Conservation (phyloP, 2,329 filamentous ascomycete genomes). For the Aureobasidium subglaciale region DNA sequence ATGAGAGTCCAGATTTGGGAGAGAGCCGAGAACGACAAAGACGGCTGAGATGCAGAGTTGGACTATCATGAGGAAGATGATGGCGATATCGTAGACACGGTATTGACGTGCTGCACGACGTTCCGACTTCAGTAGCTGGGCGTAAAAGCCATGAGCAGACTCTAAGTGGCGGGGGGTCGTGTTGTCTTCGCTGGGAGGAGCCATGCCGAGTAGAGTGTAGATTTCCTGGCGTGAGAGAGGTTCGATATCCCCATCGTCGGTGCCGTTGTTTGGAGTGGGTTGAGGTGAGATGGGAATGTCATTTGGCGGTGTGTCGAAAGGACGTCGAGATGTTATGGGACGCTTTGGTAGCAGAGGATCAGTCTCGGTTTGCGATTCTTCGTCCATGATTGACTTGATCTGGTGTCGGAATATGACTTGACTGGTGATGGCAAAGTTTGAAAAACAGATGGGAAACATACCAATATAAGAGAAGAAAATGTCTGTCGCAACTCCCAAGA, state of each 20-base stretch:
- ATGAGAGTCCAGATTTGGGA: slow-evolving; percentile 20
- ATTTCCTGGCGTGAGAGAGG: slow-evolving; percentile 23
- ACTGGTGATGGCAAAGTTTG: too few relatives aligned
- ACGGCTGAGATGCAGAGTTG: slow-evolving; percentile 30
- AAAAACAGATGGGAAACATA: slow-evolving; percentile 10
- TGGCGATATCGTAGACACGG: slow-evolving; percentile 25
- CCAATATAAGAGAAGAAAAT: slow-evolving; percentile 19
- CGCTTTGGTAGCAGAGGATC: slow-evolving; percentile 8
- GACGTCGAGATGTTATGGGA: not conserved
- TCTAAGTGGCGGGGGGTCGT: slow-evolving; percentile 23
- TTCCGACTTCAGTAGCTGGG: slow-evolving; percentile 18
- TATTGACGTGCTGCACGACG: slow-evolving; percentile 25
- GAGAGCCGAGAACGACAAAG: slow-evolving; percentile 30
- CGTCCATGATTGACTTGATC: not conserved
- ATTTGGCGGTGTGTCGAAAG: not conserved
- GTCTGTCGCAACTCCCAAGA: slow-evolving; percentile 16
- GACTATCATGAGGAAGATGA: slow-evolving; percentile 26
- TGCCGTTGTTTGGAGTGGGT: slow-evolving; percentile 19
- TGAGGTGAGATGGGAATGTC: not conserved
- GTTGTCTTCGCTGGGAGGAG: slow-evolving; percentile 17
- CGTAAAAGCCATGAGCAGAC: slow-evolving; percentile 25
- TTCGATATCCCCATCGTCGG: slow-evolving; percentile 18
- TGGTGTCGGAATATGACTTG: too few relatives aligned
- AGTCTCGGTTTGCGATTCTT: slow-evolving; percentile 5
- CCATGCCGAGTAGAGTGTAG: slow-evolving; percentile 28